Evolutionary conservation across 2,329 filamentous ascomycete species (phyloP).

Genomic region (Fusarium napiforme): DNA sequence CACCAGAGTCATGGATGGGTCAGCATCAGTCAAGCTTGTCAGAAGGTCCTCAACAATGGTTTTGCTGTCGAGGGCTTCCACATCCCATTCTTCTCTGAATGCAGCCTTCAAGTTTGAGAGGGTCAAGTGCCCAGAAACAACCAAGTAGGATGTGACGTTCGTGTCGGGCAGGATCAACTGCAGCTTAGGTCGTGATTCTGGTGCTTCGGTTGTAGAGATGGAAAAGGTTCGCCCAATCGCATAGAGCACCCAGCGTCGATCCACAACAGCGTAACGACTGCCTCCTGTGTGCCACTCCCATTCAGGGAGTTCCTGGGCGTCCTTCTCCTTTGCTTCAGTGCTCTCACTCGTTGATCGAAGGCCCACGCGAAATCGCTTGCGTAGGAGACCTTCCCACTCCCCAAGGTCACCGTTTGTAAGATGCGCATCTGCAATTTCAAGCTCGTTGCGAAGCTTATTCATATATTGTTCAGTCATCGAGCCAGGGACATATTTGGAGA

Average conservation of each 20-base stretch:
- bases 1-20: constrained; percentile 74
- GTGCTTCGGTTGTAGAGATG: constrained; percentile 58
- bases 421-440: constrained; percentile 60
- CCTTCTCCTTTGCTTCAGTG: constrained; percentile 39
- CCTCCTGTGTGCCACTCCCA: constrained; percentile 63
- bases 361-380: constrained; percentile 61
- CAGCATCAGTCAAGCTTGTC: constrained; percentile 69
- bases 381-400: constrained; percentile 62
- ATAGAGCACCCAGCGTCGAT: constrained; percentile 73
- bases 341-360: constrained; percentile 38
- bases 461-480: constrained; percentile 63
- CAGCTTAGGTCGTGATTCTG: constrained; percentile 48
- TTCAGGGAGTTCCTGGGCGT: constrained; percentile 50
- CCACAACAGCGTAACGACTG: constrained; percentile 63
- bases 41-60: constrained; percentile 71
- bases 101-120: constrained; percentile 68
- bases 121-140: constrained; percentile 69
- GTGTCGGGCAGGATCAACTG: constrained; percentile 59
- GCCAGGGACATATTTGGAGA: constrained; percentile 57
- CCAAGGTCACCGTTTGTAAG: constrained; percentile 58
- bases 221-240: constrained; percentile 71
- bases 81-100: constrained; percentile 60
- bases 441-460: constrained; percentile 56
- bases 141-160: constrained; percentile 68
- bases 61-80: constrained; percentile 56